Base-by-base conservation (phyloP, 179 eudicot genomes). In the Dionaea muscipula region DNA sequence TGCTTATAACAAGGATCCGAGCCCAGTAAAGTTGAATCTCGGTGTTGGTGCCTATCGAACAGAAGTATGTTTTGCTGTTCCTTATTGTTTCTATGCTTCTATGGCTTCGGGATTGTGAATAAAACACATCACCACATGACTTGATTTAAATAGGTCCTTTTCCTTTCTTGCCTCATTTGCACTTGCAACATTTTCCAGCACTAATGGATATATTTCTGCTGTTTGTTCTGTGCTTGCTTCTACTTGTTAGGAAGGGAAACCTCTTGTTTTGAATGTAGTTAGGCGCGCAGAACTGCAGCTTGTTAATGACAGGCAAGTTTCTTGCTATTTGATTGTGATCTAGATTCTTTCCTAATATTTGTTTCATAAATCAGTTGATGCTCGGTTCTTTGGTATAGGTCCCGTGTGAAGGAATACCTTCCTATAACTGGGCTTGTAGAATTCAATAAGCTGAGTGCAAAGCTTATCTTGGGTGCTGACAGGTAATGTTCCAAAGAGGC, bases 21-120 rank as follows among this genome's bases (percentile, higher is more conserved):
- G 96, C 60, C 98, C 96, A 10, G 63, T 81, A 18, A 91, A 87
- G 73, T 64, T 91, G 68, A 91, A 91, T 66, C 62, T 91, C 76
- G 98, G 98, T 31, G 98, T 91, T 64, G 98, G 98, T 55, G 96
- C 98, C 48, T 91, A 91, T 68, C 72, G 98, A 55, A 91, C 94
- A 12, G 98, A 87, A 86, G 98, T 82, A 64, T 69, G 52, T 25
- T 41, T 60, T 36, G 26, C 46, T 4, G 41, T 18, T 63, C 26
- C 7, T 14, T 49, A 14, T 23, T 11, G 6, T 13, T 12, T 17
- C 53, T 24, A 2, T 25, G 1, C 0, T 31, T 31, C 35, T n/a
- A n/a, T n/a, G n/a, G n/a, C n/a, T 31, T 31, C 35, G 5, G 10
- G 35, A 31, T 31, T 31, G 35, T 6, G 35, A 31, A 31, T 6